These are phyloP conservation scores for Eragrostis curvula DNA, from an alignment of 176 grass and related monocot species.

Conservation along the genomic window DNA sequence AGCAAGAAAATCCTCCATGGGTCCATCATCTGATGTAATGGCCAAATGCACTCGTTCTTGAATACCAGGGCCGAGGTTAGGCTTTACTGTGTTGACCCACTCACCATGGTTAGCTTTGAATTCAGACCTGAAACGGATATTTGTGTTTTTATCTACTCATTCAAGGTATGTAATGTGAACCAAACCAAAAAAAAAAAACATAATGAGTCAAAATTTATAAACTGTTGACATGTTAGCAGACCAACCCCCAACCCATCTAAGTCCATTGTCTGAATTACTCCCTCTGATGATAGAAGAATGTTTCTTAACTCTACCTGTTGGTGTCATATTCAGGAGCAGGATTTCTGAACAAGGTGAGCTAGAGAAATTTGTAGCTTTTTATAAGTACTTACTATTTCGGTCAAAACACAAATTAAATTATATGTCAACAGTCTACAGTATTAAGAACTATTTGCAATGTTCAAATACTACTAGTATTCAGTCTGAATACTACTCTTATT, in stretches of 20 bases:
- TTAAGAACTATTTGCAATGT: slow-evolving; percentile 10
- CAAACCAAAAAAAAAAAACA: no score
- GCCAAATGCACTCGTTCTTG: slow-evolving; percentile 66
- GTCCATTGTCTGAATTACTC: background rate
- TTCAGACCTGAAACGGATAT: slow-evolving; percentile 56
- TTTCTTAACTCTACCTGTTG: background rate
- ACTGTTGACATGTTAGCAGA: background rate
- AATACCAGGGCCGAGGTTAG: slow-evolving; percentile 76
- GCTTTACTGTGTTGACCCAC: slow-evolving; percentile 70
- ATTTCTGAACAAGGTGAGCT: background rate
- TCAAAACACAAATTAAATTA: background rate
- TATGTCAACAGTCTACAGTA: background rate
- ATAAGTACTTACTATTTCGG: background rate
- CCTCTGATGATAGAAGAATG: background rate
- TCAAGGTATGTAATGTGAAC: background rate
- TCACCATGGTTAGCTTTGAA: slow-evolving; percentile 87
- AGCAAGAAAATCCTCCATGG: slow-evolving; percentile 49
- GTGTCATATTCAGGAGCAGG: background rate
- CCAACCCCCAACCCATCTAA: no score
- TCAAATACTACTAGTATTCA: background rate
- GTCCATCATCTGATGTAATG: slow-evolving; percentile 48
- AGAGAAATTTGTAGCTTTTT: no score
- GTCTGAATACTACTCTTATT: slow-evolving; percentile 1
- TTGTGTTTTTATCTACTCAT: slow-evolving; percentile 1
- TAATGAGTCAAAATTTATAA: background rate